Conservation (phyloP, 495 filamentous ascomycete species). For the Articulospora tetracladia region DNA sequence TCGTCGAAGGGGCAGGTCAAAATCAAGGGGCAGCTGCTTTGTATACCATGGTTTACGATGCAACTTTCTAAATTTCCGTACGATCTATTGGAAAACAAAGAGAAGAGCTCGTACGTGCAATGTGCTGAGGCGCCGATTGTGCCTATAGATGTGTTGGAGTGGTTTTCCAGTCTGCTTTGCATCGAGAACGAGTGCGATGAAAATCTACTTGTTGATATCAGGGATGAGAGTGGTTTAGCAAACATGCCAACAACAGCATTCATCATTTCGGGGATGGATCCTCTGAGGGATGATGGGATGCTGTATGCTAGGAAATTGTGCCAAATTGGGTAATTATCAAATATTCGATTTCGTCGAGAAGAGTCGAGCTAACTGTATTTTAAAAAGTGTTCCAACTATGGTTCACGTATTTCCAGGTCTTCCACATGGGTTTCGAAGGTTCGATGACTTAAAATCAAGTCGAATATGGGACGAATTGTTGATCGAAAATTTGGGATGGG, state of each 20-base stretch:
- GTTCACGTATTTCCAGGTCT: background rate
- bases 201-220: background rate
- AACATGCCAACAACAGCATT: background rate
- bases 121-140: background rate
- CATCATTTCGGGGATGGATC: background rate
- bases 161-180: background rate
- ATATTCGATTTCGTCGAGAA: background rate
- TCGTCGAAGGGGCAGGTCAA: background rate
- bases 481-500: background rate
- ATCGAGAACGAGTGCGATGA: background rate
- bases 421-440: background rate
- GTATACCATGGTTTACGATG: background rate
- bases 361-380: background rate
- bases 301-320: background rate
- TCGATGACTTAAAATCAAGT: background rate
- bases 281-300: background rate
- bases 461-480: background rate
- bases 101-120: background rate
- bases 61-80: background rate
- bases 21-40: background rate
- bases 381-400: background rate
- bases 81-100: background rate
- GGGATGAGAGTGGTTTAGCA: background rate
- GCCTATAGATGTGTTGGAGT: background rate
- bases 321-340: background rate